Evolutionary conservation across 2,329 filamentous ascomycete species (phyloP), one percentile per base, ranked within the genome.

Genomic region (Colletotrichum tanaceti): DNA sequence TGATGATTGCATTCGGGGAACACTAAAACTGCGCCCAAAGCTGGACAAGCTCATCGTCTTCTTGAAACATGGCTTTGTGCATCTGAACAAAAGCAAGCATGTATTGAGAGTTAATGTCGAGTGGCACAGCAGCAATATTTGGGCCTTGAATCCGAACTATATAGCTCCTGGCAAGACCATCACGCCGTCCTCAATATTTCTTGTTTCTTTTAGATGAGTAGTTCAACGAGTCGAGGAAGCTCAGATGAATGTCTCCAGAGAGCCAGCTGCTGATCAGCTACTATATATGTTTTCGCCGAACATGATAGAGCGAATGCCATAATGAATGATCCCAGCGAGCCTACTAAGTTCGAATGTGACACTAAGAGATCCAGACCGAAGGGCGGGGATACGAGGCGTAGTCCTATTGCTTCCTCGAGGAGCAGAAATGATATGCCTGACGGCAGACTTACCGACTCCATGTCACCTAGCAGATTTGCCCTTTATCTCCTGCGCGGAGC

Each of bases 51-150:
- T 28, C 6, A 5, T 52, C 55, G 43, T 20, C 41, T 22, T 32
- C 7, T 28, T 41, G 11, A 39, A 46, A 41, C 24, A 11, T 50
- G 7, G 22, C 22, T 32, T n/a, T 38, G 32, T n/a, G 47, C 28
- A 47, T 16, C 35, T 35, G 7, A 14, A 49, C 32, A 38, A 28
- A 59, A 39, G 41, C 22, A 18, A 43, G 44, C 24, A 54, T 28
- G 22, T 13, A 22, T 18, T 68, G 46, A 5, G 53, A 22, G 28
- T 22, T 16, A 24, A 47, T n/a, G 41, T 14, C 39, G 28, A 38
- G 49, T 60, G 20, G 54, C 61, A 68, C 61, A 55, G 16, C 35
- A 50, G 54, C 43, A 43, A 32, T 41, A 11, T 9, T n/a, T 41
- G n/a, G 35, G 20, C 46, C 28, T 28, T 22, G n/a, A 20, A 11